phyloP scores from a whole-genome alignment of 805 yeast species.

The Metschnikowia cubensis region DNA sequence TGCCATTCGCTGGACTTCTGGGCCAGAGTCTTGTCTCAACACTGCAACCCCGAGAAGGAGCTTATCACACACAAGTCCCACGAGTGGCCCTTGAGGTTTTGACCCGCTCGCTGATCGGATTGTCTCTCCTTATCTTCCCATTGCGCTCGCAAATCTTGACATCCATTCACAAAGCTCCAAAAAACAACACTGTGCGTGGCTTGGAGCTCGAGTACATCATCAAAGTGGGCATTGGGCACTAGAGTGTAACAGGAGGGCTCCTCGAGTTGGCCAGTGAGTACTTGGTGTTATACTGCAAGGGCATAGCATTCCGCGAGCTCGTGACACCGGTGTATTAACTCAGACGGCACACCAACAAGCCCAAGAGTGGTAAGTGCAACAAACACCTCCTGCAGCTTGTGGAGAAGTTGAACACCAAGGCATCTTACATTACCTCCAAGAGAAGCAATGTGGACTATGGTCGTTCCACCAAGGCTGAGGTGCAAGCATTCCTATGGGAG shows the following conservation, averaged over 20 bases:
- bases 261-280: slow-evolving; percentile 77
- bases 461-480: slow-evolving; percentile 77
- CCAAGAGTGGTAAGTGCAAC: slow-evolving; percentile 61
- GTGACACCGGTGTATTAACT: slow-evolving; percentile 79
- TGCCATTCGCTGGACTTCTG: slow-evolving; percentile 94
- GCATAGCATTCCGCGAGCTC: slow-evolving; percentile 90
- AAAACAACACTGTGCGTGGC: slow-evolving; percentile 52
- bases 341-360: slow-evolving; percentile 72
- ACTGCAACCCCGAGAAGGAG: slow-evolving; percentile 58
- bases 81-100: slow-evolving; percentile 72
- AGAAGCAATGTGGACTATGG: slow-evolving; percentile 80
- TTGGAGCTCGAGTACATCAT: slow-evolving; percentile 85
- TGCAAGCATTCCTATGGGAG: slow-evolving; percentile 77
- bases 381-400: slow-evolving; percentile 68
- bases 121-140: slow-evolving; percentile 90
- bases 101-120: slow-evolving; percentile 73
- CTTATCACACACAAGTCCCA: slow-evolving; percentile 44
- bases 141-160: slow-evolving; percentile 73
- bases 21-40: slow-evolving; percentile 81
- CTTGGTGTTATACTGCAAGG: slow-evolving; percentile 76
- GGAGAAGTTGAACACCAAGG: slow-evolving; percentile 74
- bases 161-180: slow-evolving; percentile 73
- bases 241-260: slow-evolving; percentile 79
- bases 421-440: slow-evolving; percentile 57
- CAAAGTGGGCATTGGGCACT: slow-evolving; percentile 84